phyloP scores from a whole-genome alignment of 352 stramenopile genomes.

The Phytophthora agathidicida region DNA sequence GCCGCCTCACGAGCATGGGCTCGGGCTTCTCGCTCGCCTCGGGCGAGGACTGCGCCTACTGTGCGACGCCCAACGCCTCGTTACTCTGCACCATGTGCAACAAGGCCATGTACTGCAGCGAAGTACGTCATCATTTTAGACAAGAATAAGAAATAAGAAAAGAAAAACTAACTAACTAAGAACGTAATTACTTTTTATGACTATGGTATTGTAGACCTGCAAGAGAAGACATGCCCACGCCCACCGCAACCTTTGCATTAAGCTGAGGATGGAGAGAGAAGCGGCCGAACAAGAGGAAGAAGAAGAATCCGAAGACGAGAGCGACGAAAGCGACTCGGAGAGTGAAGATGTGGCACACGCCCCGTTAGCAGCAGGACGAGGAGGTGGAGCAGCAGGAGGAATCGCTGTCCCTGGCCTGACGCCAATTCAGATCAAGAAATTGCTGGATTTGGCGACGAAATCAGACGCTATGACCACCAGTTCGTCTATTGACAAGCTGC shows the following conservation, averaged over 20 bases:
- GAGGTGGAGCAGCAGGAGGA: constrained; percentile 9
- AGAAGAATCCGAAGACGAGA: constrained; percentile 49
- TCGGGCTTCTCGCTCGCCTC: constrained; percentile 31
- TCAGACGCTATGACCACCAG: constrained; percentile 51
- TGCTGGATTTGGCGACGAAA: constrained; percentile 70
- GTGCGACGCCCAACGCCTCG: constrained; percentile 53
- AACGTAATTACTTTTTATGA: background rate
- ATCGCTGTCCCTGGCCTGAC: constrained; percentile 65
- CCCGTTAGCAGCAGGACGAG: constrained; percentile 19
- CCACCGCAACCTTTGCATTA: constrained; percentile 78
- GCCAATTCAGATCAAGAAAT: constrained; percentile 64
- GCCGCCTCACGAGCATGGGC: constrained; percentile 51
- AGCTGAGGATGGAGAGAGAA: constrained; percentile 69
- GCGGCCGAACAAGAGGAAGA: constrained; percentile 56
- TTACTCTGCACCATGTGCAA: constrained; percentile 74
- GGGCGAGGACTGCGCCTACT: constrained; percentile 80
- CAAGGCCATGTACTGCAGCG: constrained; percentile 73
- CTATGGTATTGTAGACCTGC: too few species aligned
- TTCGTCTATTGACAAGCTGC: constrained; percentile 62
- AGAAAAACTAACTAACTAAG: background rate
- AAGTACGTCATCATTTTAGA: constrained; percentile 39
- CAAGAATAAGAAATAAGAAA: constrained; percentile 10
- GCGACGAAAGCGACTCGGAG: constrained; percentile 78
- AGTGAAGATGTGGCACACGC: constrained; percentile 50
- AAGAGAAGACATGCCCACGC: constrained; percentile 71